These are phyloP conservation scores for Sporothrix curviconia DNA, from an alignment of 2,329 filamentous ascomycete species.

Conservation along the genomic window DNA sequence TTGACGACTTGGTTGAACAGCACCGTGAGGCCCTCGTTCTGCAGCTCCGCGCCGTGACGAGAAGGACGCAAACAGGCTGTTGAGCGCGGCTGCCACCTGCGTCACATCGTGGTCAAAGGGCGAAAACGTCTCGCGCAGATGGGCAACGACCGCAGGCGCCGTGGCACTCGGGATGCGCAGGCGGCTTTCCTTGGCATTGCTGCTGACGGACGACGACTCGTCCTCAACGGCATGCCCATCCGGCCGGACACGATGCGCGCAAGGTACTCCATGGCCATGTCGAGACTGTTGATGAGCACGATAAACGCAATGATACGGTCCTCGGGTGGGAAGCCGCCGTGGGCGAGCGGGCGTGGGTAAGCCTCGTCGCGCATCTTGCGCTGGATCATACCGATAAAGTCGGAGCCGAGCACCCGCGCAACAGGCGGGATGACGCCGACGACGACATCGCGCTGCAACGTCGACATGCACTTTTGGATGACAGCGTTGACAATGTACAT, in stretches of 20 bases:
- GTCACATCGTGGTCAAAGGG: constrained; percentile 70
- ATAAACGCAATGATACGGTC: constrained; percentile 84
- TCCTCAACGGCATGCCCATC: constrained; percentile 41
- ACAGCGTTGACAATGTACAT: constrained; percentile 99
- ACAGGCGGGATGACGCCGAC: constrained; percentile 72
- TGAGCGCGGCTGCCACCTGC: constrained; percentile 62
- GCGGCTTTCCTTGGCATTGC: neutral
- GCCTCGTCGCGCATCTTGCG: constrained; percentile 95
- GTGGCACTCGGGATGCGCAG: constrained; percentile 32
- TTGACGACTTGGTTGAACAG: constrained; percentile 85
- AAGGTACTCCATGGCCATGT: constrained; percentile 86
- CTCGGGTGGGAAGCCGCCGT: constrained; percentile 79
- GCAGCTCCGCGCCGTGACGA: constrained; percentile 69
- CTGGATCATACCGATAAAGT: constrained; percentile 96
- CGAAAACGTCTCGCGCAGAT: constrained; percentile 57
- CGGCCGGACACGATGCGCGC: constrained; percentile 72
- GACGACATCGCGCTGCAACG: constrained; percentile 73
- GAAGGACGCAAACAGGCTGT: constrained; percentile 64
- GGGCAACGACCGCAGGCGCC: constrained; percentile 15
- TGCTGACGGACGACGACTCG: constrained; percentile 21
- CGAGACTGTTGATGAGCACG: constrained; percentile 90
- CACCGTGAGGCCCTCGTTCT: constrained; percentile 77
- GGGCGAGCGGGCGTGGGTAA: constrained; percentile 73
- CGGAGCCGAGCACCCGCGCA: constrained; percentile 71
- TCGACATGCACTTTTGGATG: constrained; percentile 77